Base-by-base conservation (phyloP, 768 basidiomycete species). In the Termitomyces sp. region DNA sequence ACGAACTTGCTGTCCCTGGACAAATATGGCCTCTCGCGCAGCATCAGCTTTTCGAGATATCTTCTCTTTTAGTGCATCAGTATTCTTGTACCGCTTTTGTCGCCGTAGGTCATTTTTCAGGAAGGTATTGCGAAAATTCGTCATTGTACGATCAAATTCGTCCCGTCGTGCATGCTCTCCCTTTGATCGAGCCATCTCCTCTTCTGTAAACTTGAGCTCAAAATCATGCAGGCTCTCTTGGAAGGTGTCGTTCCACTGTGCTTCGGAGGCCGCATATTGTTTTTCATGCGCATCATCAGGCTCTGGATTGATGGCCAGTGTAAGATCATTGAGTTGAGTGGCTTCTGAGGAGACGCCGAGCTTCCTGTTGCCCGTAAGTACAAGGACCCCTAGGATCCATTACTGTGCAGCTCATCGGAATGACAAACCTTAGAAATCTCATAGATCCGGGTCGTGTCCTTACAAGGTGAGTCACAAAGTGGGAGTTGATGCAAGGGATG, bases 41-140 rank as follows among this genome's bases (percentile, higher is more conserved):
- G 56, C 53, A n/a, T 61, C 47, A 6, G 45, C 47, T 13, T n/a
- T 46, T 47, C 16, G 22, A 30, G 22, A 58, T 34, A 24, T 61
- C 30, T 54, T 42, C 16, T 57, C 60, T n/a, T 51, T 47, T 15
- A 31, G 52, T 30, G 18, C 16, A 5, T 37, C 52, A 0, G 37
- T 8, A 33, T 61, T 41, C 24, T 16, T 3, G 15, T 57, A 54
- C 18, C 31, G 31, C 16, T 53, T 27, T 53, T 7, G 24, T n/a
- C 24, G 37, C 24, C 37, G 52, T 6, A 18, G 39, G 18, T 18
- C 16, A 41, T 53, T 54, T 31, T n/a, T 22, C 3, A 2, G 6
- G 49, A 36, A 22, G 13, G 36, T 36, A 22, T 22, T 7, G 2
- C 20, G 6, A 15, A 36, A 36, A 15, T 51, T 4, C 6, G 2